Conservation (phyloP, 768 basidiomycete species). For the Fibroporia radiculosa region DNA sequence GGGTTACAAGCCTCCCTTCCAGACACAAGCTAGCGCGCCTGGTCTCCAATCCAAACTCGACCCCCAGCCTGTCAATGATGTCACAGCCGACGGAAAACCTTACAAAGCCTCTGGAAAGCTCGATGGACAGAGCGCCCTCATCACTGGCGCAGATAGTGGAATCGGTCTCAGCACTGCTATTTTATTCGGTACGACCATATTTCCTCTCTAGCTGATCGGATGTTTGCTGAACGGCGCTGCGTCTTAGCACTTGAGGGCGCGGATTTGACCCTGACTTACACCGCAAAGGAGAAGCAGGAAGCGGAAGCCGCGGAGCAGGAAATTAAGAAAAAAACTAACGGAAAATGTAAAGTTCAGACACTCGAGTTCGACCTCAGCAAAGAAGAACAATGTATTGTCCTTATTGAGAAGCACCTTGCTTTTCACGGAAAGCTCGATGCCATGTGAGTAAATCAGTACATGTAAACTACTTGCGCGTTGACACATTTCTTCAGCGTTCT, state of each 20-base stretch:
- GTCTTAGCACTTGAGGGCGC: constrained; percentile 28
- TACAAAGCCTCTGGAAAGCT: constrained; percentile 41
- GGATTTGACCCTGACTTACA: constrained; percentile 24
- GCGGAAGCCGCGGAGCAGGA: constrained; percentile 27
- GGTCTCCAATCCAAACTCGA: constrained; percentile 25
- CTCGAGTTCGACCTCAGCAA: constrained; percentile 31
- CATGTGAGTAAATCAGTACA: constrained; percentile 22
- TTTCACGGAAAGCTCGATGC: constrained; percentile 31
- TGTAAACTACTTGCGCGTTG: neutral
- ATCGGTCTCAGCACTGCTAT: constrained; percentile 38
- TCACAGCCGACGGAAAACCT: constrained; percentile 34
- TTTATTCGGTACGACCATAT: constrained; percentile 23
- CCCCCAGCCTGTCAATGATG: constrained; percentile 31
- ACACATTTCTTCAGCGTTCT: constrained; percentile 23
- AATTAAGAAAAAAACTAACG: constrained; percentile 32
- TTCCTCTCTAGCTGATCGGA: neutral
- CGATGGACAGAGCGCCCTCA: constrained; percentile 37
- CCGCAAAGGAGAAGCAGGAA: constrained; percentile 31
- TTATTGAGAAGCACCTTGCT: constrained; percentile 32
- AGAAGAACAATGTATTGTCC: constrained; percentile 29
- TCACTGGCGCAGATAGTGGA: constrained; percentile 45
- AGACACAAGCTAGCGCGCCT: constrained; percentile 21
- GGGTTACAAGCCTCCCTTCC: constrained; percentile 26
- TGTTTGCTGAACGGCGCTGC: neutral
- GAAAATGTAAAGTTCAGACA: constrained; percentile 29